These are phyloP conservation scores for Solanum infundibuliforme DNA, from an alignment of 257 asterid species.

Conservation along the genomic window DNA sequence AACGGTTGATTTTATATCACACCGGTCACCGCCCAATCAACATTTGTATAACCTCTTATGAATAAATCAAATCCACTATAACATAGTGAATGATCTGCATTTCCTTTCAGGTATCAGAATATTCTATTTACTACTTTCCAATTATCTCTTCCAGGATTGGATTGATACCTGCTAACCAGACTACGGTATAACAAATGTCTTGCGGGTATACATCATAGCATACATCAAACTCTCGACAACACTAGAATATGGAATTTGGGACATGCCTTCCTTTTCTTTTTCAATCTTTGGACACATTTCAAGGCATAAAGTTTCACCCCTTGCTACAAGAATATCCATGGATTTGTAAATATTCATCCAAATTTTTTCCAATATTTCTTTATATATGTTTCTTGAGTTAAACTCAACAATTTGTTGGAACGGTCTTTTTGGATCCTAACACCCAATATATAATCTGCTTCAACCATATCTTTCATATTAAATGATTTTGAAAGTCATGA, in stretches of 20 bases:
- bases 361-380: no score
- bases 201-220: neutral
- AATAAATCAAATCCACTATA: no score
- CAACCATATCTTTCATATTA: neutral
- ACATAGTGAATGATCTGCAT: neutral
- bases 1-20: no score
- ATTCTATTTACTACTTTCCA: no score
- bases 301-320: neutral
- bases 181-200: no score
- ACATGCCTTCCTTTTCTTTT: neutral
- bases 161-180: no score
- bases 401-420: neutral
- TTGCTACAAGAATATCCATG: neutral
- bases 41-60: no score
- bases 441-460: neutral
- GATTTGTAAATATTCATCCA: no score
- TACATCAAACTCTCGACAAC: neutral
- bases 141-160: no score
- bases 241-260: neutral
- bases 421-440: neutral
- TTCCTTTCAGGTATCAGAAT: no score
- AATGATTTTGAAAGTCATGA: neutral
- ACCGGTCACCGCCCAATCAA: no score
- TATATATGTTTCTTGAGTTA: no score
- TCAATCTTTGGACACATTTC: neutral